Conservation (phyloP, 164 flowering plant species). For the Pachysandra terminalis region DNA sequence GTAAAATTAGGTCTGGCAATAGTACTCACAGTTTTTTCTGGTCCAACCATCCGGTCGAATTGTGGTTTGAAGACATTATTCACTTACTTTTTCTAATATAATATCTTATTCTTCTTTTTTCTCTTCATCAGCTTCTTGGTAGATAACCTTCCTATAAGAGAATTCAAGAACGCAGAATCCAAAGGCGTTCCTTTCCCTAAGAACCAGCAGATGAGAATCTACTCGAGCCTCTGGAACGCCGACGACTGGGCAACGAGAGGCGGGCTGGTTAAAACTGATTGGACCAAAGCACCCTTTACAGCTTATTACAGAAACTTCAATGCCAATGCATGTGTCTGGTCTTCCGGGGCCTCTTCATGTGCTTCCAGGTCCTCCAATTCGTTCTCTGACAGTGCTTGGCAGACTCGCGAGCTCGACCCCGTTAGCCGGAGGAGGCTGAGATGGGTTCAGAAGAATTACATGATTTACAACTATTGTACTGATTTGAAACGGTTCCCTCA, state of each 20-base stretch:
- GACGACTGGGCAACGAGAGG: constrained; percentile 18
- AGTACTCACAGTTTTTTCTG: no score
- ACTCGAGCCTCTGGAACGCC: constrained; percentile 17
- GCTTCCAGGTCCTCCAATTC: background rate
- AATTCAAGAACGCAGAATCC: constrained; percentile 7
- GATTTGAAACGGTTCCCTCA: constrained; percentile 22
- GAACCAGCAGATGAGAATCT: constrained; percentile 12
- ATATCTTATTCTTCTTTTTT: no score
- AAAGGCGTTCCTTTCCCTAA: constrained; percentile 13
- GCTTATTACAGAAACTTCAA: constrained; percentile 13
- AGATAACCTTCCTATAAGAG: constrained; percentile 14
- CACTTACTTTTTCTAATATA: background rate
- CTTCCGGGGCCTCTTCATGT: background rate
- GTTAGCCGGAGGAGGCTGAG: constrained; percentile 15
- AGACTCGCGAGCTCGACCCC: constrained; percentile 12
- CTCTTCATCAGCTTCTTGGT: constrained; percentile 9
- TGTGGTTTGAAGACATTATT: no score
- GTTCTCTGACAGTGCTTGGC: constrained; percentile 2
- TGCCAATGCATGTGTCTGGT: background rate
- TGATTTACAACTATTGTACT: constrained; percentile 26
- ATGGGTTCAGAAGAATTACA: constrained; percentile 25
- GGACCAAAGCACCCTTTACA: constrained; percentile 13
- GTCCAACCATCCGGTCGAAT: no score
- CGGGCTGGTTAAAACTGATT: constrained; percentile 13
- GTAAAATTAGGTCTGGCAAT: no score